Conservation (phyloP, 108 stramenopile genomes). For the Parietichytrium sp. region DNA sequence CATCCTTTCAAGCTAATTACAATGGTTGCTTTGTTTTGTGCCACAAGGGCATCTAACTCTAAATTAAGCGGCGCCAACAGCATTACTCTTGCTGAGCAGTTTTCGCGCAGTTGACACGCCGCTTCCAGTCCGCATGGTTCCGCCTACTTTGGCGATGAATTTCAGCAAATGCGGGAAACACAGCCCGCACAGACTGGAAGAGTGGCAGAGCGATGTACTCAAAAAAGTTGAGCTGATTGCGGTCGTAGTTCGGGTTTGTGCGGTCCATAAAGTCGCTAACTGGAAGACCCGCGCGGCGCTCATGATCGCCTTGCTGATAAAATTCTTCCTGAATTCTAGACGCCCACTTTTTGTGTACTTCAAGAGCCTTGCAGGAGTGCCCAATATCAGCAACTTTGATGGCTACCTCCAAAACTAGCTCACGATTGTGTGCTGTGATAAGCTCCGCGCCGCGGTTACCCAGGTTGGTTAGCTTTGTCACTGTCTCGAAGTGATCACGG, state of each 20-base stretch:
- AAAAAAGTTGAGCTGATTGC: conserved; percentile 56
- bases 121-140: conserved; percentile 28
- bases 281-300: conserved; percentile 31
- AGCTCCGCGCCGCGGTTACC: background rate
- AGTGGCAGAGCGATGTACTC: conserved; percentile 53
- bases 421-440: conserved; percentile 33
- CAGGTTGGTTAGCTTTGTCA: conserved; percentile 35
- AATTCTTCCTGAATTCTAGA: conserved; percentile 47
- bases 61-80: too few relatives aligned
- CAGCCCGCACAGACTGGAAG: conserved; percentile 44
- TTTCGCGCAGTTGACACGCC: too few relatives aligned
- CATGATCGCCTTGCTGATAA: conserved; percentile 45
- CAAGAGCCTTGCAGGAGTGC: background rate
- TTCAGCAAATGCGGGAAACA: background rate
- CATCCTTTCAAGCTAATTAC: too few relatives aligned
- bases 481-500: conserved; percentile 30
- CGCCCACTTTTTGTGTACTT: conserved; percentile 40
- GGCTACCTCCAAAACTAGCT: conserved; percentile 41
- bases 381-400: conserved; percentile 49
- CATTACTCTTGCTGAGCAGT: too few relatives aligned
- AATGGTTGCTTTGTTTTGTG: too few relatives aligned
- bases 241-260: conserved; percentile 41
- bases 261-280: conserved; percentile 50
- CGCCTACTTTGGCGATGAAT: background rate
- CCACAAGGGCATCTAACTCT: too few relatives aligned